Evolutionary conservation across 192 early-diverging fungal species (phyloP).

Genomic region (Backusella westeae): DNA sequence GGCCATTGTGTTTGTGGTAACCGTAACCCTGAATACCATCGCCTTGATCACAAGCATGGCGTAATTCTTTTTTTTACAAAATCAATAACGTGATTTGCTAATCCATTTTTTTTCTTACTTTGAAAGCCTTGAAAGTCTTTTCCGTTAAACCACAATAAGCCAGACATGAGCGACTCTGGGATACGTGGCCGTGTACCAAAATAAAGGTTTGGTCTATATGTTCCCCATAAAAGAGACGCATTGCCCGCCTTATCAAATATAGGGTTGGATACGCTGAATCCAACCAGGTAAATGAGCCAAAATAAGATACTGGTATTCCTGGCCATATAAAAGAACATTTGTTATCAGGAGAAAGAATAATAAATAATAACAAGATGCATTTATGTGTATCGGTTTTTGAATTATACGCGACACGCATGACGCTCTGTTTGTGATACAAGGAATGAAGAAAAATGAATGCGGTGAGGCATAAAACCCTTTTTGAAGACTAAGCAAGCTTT

Average conservation of each 20-base stretch:
- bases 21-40: slow-evolving; percentile 82
- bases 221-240: slow-evolving; percentile 76
- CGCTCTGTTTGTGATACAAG: background rate
- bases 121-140: slow-evolving; percentile 56
- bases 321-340: background rate
- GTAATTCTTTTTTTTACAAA: slow-evolving; percentile 42
- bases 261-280: background rate
- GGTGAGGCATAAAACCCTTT: too few relatives aligned
- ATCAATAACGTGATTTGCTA: too few relatives aligned
- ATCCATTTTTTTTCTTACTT: slow-evolving; percentile 26
- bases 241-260: slow-evolving; percentile 8
- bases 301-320: background rate
- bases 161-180: slow-evolving; percentile 76
- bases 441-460: too few relatives aligned
- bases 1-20: slow-evolving; percentile 85
- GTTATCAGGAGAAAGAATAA: background rate
- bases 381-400: background rate
- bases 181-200: slow-evolving; percentile 84
- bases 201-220: slow-evolving; percentile 90
- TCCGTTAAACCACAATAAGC: slow-evolving; percentile 90
- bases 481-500: too few relatives aligned
- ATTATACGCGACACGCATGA: background rate
- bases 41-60: slow-evolving; percentile 89
- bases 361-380: background rate
- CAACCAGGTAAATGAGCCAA: background rate